Evolutionary conservation across 441 rosid genomes (phyloP).

Genomic region (Flueggea neowawraea): DNA sequence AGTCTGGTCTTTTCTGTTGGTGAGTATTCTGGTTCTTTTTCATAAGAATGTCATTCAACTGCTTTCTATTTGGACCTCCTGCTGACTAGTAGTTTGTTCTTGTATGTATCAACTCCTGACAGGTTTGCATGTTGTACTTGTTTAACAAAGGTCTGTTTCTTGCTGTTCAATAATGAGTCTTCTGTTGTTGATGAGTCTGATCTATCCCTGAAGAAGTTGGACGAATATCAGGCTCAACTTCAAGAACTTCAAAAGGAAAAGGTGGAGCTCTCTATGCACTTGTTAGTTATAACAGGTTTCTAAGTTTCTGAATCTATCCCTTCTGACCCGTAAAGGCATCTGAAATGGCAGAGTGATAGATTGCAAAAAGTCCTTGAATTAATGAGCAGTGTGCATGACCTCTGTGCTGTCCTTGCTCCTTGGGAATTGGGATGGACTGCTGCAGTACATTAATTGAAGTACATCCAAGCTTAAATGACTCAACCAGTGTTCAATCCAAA

Average conservation of each 20-base stretch:
- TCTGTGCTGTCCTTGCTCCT: conserved; percentile 89
- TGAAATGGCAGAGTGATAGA: conserved; percentile 77
- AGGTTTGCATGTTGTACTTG: conserved; percentile 24
- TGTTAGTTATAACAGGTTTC: no score
- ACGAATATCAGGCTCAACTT: conserved; percentile 75
- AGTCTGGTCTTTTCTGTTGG: background rate
- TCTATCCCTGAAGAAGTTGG: conserved; percentile 72
- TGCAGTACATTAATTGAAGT: conserved; percentile 75
- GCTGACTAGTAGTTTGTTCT: conserved; percentile 9
- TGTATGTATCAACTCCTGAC: conserved; percentile 8
- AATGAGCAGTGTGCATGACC: conserved; percentile 91
- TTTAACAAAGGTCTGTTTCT: conserved; percentile 11
- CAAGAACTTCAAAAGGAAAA: conserved; percentile 94
- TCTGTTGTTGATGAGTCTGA: no score
- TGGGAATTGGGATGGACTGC: conserved; percentile 97
- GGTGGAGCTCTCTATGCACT: no score
- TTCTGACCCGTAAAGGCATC: conserved; percentile 17
- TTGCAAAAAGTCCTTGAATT: conserved; percentile 85
- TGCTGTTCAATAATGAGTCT: conserved; percentile 36
- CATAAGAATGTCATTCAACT: background rate
- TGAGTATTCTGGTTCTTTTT: background rate
- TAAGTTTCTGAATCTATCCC: conserved; percentile 4
- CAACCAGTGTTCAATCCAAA: conserved; percentile 68
- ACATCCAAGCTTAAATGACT: conserved; percentile 94
- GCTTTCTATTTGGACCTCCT: background rate